Base-by-base conservation (phyloP, 371 early-diverging fungal species). In the Funneliformis caledonium region DNA sequence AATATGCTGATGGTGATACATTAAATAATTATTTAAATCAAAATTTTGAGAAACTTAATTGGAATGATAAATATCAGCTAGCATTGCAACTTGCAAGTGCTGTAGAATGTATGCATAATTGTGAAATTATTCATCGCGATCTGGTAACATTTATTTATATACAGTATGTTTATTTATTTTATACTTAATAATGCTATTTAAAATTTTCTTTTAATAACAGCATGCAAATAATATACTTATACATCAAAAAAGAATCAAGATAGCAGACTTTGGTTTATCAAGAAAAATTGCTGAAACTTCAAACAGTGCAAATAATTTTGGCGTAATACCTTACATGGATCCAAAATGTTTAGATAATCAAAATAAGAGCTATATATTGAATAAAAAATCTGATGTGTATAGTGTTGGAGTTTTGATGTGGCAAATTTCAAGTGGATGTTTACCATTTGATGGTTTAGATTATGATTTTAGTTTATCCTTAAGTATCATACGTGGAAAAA, bases 121-220 rank as follows among this genome's bases (percentile, higher is more conserved):
- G 12, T 37, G 59, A 74, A 16, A 60, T 74, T 56, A 74, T 74
- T 56, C 74, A 74, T 42, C 2, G 59, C 9, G 56, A 74, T 74
- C 26, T 74, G 48, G 72, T 72, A 72, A 72, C 0, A 4, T 10
- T 65, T 65, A 8, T 60, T 16, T n/a, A n/a, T 60, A 65, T 37
- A 37, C 2, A 37, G 2, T 37, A n/a, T n/a, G n/a, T n/a, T n/a
- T n/a, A n/a, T 1, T 37, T 2, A 2, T 2, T 37, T 37, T 37
- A 37, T 37, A 2, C 1, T 37, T 37, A n/a, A 2, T 2, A 2
- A 37, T 37, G 1, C 2, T 37, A 37, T 2, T 37, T 37, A 37
- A 37, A 37, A 37, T 37, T 37, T 37, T 37, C n/a, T 37, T 37
- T 2, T 37, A 2, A 37, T 69, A 6, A 22, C 16, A 69, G 69